Base-by-base conservation (phyloP, 2,329 filamentous ascomycete species). In the Stemphylium beticola region DNA sequence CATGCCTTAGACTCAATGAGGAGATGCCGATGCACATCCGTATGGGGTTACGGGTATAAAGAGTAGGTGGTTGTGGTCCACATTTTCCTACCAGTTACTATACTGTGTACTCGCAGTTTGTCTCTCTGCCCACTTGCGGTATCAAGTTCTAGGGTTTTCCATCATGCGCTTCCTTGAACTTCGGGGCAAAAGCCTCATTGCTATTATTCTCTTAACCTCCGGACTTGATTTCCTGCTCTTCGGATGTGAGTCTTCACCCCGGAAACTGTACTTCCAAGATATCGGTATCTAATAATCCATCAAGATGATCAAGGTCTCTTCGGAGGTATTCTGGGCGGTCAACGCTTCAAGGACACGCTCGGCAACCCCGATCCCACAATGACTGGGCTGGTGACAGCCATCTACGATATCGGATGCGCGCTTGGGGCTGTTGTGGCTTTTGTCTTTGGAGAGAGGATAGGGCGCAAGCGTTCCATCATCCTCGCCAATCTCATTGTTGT, bases 361-460 rank as follows among this genome's bases (percentile, higher is more conserved):
- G 53, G 56, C 14, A 53, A 58, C 31, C 58, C 58, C 0, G 52
- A 43, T 11, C 33, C 58, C 6, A 62, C 55, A 0, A 57, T 64
- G 56, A 74, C 77, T 47, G 77, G 74, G 22, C 59, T 75, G 10
- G 73, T 75, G 4, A 74, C 76, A 5, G 73, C 69, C 14, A 71
- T 74, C 41, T 71, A 69, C 48, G 76, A 64, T 44, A 65, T 78
- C 17, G 81, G 77, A 10, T 79, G 77, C 45, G 75, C 78, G 45
- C 55, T 75, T 17, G 75, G 76, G 9, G 76, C 76, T 4, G 67
- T 78, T 26, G 55, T 74, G 1, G 62, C 63, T 8, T 60, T 73
- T 17, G 74, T 75, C 57, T 71, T 82, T 17, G 86, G 85, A 32
- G 85, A 88, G 55, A 76, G 76, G 5, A 78, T 86, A 36, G 85